phyloP scores from a whole-genome alignment of 2,329 filamentous ascomycete species.

The Chrysoporthe cubensis region DNA sequence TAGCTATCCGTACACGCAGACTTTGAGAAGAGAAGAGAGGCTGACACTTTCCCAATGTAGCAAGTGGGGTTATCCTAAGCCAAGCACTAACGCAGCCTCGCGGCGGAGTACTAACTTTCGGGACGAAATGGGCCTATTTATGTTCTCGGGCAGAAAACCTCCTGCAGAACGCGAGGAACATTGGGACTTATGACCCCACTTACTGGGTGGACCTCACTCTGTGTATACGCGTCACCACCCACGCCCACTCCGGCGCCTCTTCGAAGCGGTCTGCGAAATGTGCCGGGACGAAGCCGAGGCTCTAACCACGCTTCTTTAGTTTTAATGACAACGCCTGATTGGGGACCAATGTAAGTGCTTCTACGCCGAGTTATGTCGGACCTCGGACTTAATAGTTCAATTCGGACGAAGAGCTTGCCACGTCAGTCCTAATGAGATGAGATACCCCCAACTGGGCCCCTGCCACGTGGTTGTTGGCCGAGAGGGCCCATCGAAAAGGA shows the following conservation, averaged over 20 bases:
- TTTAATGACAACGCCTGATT: background rate
- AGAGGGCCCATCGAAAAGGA: background rate
- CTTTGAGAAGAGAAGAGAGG: background rate
- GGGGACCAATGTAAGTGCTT: background rate
- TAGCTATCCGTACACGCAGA: background rate
- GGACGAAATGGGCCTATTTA: background rate
- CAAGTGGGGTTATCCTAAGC: conserved; percentile 7
- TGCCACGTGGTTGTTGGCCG: background rate
- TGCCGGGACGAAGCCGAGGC: background rate
- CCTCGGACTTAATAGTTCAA: background rate
- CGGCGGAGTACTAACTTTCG: background rate
- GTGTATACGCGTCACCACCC: background rate
- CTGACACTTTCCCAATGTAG: conserved; percentile 15
- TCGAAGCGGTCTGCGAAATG: background rate
- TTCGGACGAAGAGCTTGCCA: background rate
- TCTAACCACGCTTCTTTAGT: background rate
- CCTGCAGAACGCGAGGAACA: background rate
- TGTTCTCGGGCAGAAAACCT: background rate
- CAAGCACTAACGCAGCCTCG: conserved; percentile 11
- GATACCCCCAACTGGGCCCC: background rate
- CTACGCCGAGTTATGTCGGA: background rate
- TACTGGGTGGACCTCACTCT: background rate
- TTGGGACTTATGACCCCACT: background rate
- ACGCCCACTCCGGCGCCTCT: background rate
- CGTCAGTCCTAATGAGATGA: background rate